These are phyloP conservation scores for Moricandia arvensis DNA, from an alignment of 345 rosid genomes.

Conservation along the genomic window DNA sequence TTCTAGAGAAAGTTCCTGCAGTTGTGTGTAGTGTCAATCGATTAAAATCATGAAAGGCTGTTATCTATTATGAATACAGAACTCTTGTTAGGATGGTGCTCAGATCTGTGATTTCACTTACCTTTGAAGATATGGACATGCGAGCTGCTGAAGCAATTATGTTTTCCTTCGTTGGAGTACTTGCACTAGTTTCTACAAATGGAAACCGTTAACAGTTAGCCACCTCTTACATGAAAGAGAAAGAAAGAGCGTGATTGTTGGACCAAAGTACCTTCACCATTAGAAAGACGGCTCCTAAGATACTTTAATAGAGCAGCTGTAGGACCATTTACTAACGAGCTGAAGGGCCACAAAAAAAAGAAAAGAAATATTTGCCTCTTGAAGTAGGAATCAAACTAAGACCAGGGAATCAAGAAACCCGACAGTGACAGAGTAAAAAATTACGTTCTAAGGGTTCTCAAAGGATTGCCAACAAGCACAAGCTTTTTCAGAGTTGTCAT, in stretches of 20 bases:
- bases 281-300: slow-evolving; percentile 81
- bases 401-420: neutral
- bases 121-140: slow-evolving; percentile 83
- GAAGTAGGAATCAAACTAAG: slow-evolving; percentile 26
- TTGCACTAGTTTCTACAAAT: slow-evolving; percentile 56
- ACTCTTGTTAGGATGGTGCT: slow-evolving; percentile 14
- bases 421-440: slow-evolving; percentile 14
- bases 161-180: slow-evolving; percentile 55
- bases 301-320: slow-evolving; percentile 75
- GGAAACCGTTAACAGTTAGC: slow-evolving; percentile 20
- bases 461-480: slow-evolving; percentile 76
- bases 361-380: neutral
- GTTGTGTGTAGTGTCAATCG: slow-evolving; percentile 3
- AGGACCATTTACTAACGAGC: slow-evolving; percentile 90
- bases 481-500: slow-evolving; percentile 81
- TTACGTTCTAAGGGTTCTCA: slow-evolving; percentile 86
- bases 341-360: slow-evolving; percentile 32
- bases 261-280: slow-evolving; percentile 58
- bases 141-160: slow-evolving; percentile 77
- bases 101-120: slow-evolving; percentile 32
- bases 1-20: slow-evolving; percentile 77
- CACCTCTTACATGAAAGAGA: slow-evolving; percentile 10
- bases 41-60: neutral
- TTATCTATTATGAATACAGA: neutral
- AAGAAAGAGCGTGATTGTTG: slow-evolving; percentile 13